A percentile compares a stretch with the other conserved stretches of the same genome.
Evolutionary conservation across 257 asterid genomes (phyloP).

Genomic region (Verbena officinalis): DNA sequence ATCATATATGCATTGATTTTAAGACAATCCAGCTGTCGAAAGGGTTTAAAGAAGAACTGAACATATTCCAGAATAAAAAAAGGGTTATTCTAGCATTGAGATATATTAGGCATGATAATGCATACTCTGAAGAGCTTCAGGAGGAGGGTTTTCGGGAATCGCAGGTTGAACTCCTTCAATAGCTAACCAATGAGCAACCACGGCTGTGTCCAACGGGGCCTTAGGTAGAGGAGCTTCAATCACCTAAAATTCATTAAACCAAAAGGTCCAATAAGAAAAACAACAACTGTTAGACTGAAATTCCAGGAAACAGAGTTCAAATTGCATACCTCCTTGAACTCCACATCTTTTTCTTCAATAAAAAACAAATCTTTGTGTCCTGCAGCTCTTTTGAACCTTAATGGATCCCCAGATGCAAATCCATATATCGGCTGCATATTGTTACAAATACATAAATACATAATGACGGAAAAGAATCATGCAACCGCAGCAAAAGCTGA

Average conservation of each 20-base stretch:
- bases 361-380: slow-evolving; percentile 95
- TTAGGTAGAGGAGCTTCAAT: slow-evolving; percentile 95
- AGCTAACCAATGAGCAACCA: slow-evolving; percentile 90
- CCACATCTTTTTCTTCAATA: slow-evolving; percentile 86
- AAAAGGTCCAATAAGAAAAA: slow-evolving; percentile 15
- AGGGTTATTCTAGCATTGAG: slow-evolving; percentile 5
- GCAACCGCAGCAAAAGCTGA: background rate
- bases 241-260: slow-evolving; percentile 50
- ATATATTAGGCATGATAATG: slow-evolving; percentile 6
- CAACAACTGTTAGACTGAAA: background rate
- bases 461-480: background rate
- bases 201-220: slow-evolving; percentile 87
- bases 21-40: background rate
- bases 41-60: background rate
- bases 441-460: slow-evolving; percentile 20
- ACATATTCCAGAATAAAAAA: background rate
- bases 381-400: slow-evolving; percentile 86
- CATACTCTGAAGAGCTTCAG: slow-evolving; percentile 72
- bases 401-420: slow-evolving; percentile 85
- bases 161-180: slow-evolving; percentile 98
- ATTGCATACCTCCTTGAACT: slow-evolving; percentile 81
- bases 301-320: slow-evolving; percentile 5
- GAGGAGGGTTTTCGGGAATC: slow-evolving; percentile 94
- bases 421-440: slow-evolving; percentile 82
- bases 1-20: slow-evolving; percentile 7